Percentiles rank a stretch among this genome's conserved stretches.
Conservation (phyloP, 805 yeast species). For the Suhomyces faveliae region DNA sequence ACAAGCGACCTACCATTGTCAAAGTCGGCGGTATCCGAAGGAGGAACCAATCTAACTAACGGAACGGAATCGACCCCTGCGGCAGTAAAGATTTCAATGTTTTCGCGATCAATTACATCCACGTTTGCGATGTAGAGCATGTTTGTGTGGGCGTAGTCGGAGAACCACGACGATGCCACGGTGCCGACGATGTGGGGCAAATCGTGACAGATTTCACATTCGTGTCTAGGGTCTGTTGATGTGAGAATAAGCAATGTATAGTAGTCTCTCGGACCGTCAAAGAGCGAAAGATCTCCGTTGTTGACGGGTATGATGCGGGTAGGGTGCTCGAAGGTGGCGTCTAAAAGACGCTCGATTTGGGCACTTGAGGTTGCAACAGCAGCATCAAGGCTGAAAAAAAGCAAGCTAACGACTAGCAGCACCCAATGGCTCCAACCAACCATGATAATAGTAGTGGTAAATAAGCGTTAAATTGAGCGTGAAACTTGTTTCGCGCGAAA, state of each 20-base stretch:
- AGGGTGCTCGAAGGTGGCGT: background rate
- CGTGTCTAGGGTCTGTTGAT: slow-evolving; percentile 40
- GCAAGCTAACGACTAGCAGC: background rate
- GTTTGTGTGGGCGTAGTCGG: slow-evolving; percentile 42
- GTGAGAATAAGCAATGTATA: slow-evolving; percentile 54
- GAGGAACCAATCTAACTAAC: slow-evolving; percentile 67
- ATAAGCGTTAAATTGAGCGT: background rate
- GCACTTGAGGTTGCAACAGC: background rate
- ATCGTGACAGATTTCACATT: slow-evolving; percentile 48
- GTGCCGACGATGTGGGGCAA: slow-evolving; percentile 41
- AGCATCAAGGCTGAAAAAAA: background rate
- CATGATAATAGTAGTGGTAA: background rate
- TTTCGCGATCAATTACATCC: slow-evolving; percentile 46
- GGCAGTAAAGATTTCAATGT: slow-evolving; percentile 39
- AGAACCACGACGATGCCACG: slow-evolving; percentile 44
- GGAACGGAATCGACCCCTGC: slow-evolving; percentile 55
- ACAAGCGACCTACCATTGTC: slow-evolving; percentile 16
- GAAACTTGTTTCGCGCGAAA: background rate
- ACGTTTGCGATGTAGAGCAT: slow-evolving; percentile 47
- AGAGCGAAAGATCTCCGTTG: slow-evolving; percentile 39
- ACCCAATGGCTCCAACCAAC: background rate
- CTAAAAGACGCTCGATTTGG: background rate
- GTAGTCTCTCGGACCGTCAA: slow-evolving; percentile 52
- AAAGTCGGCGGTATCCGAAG: slow-evolving; percentile 25
- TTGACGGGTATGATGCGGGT: slow-evolving; percentile 44